phyloP scores from a whole-genome alignment of 1,139 yeast genomes.

The Hyphopichia burtonii region DNA sequence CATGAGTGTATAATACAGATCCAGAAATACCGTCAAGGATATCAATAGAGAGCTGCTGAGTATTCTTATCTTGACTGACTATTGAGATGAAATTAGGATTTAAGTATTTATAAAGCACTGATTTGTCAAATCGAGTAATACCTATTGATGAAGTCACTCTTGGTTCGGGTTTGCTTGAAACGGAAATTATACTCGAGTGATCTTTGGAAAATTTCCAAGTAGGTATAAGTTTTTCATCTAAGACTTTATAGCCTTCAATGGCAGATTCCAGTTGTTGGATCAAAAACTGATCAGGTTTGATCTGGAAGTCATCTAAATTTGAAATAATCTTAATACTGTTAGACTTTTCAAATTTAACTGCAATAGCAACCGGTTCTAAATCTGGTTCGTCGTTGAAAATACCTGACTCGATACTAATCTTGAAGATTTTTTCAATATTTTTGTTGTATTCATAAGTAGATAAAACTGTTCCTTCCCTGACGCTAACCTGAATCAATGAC shows the following conservation, averaged over 20 bases:
- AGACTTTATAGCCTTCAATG: conserved; percentile 24
- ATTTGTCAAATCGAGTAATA: conserved; percentile 63
- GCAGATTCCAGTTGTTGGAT: conserved; percentile 10
- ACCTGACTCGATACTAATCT: conserved; percentile 6
- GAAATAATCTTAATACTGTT: conserved; percentile 3
- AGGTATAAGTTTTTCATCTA: conserved; percentile 11
- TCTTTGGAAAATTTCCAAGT: conserved; percentile 31
- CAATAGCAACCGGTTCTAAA: conserved; percentile 3
- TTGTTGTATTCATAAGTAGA: not conserved
- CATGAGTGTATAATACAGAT: conserved; percentile 49
- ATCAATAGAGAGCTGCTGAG: conserved; percentile 38
- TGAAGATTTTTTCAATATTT: conserved; percentile 9
- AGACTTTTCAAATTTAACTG: conserved; percentile 3
- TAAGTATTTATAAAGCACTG: conserved; percentile 81
- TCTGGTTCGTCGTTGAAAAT: conserved; percentile 8
- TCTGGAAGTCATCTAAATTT: not conserved
- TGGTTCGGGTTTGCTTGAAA: conserved; percentile 29
- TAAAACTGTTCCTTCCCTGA: conserved; percentile 25
- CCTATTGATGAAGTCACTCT: conserved; percentile 67
- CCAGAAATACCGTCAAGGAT: conserved; percentile 75
- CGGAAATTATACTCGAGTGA: conserved; percentile 16
- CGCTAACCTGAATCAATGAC: conserved; percentile 16
- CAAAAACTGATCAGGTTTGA: conserved; percentile 14
- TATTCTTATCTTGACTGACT: conserved; percentile 39
- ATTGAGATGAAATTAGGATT: conserved; percentile 67